Conservation (phyloP, 768 basidiomycete species). For the Lactifluus rugatus region DNA sequence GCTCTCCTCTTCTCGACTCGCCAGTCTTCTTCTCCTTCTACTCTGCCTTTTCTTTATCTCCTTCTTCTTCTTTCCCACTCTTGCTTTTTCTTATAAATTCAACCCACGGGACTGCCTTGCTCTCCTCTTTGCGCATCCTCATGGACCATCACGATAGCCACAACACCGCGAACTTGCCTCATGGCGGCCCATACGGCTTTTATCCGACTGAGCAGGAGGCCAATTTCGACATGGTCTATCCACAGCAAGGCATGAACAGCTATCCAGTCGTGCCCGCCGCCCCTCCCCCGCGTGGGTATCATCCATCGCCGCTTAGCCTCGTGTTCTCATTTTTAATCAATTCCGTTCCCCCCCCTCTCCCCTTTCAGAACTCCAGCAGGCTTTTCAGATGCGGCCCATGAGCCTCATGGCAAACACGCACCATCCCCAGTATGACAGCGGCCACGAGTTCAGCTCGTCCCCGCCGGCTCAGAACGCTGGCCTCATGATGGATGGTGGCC, state of each 20-base stretch:
- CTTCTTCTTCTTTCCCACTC: constrained; percentile 27
- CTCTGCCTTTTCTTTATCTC: constrained; percentile 28
- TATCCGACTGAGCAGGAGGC: constrained; percentile 29
- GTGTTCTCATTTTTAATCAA: constrained; percentile 52
- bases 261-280: constrained; percentile 48
- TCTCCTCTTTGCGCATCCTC: constrained; percentile 21
- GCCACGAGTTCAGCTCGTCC: constrained; percentile 45
- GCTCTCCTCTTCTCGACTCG: no score
- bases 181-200: constrained; percentile 28
- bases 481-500: constrained; percentile 22
- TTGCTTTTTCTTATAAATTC: constrained; percentile 16
- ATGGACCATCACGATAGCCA: constrained; percentile 27
- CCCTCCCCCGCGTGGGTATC: constrained; percentile 65
- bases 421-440: constrained; percentile 40
- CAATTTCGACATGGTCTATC: constrained; percentile 27
- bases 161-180: constrained; percentile 20
- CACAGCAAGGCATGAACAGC: constrained; percentile 39
- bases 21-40: not conserved
- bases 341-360: constrained; percentile 34
- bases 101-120: constrained; percentile 18
- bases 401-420: constrained; percentile 59
- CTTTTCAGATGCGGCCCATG: constrained; percentile 45
- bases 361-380: constrained; percentile 59
- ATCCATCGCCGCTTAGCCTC: constrained; percentile 34
- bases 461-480: constrained; percentile 20